Evolutionary conservation across 2,329 filamentous ascomycete species (phyloP), one percentile per base, ranked within the genome.

Genomic region (Penicillium sp.): DNA sequence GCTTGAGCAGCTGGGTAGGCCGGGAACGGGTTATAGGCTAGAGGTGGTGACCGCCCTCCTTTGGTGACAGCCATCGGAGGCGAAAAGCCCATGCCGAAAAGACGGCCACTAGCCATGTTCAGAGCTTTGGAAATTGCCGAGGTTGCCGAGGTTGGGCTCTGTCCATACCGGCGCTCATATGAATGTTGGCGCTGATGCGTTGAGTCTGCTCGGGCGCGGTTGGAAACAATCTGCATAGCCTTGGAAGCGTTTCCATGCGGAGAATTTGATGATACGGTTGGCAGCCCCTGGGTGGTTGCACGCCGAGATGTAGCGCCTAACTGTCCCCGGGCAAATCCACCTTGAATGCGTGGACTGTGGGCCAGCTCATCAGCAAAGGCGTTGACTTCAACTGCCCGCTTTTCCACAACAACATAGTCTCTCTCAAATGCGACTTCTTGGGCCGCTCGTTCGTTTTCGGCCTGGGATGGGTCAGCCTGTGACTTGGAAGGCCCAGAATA

Each of bases 361-460:
- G 91, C 93, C 70, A 99, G 81, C 75, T 98, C 93, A 74, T 99
- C 95, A 22, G 95, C 95, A 68, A 99, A 89, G 3, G 95, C 95
- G 73, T 99, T 98, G 50, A 99, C 93, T 74, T 98, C 93, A 11
- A 99, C 93, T 21, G 92, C 90, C 63, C 89, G 87, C 79, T 97
- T 96, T 78, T 99, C 95, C 13, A 99, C 91, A 26, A 98, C 82
- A 21, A 99, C 93, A 68, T 98, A 99, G 64, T 98, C 95, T 63
- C 93, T 87, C 71, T 96, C 93, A 66, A 96, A 90, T 1, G 90
- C 90, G 49, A 96, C 87, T 62, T 98, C 93, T 67, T 96, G 90
- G 3, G 90, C 91, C 3, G 88, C 89, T 46, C 83, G 82, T 62
- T 89, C 87, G 42, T 81, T 80, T 49, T 82, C 82, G 45, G 78